Base-by-base conservation (phyloP, 2,329 filamentous ascomycete species). In the Diplocarpon rosae region DNA sequence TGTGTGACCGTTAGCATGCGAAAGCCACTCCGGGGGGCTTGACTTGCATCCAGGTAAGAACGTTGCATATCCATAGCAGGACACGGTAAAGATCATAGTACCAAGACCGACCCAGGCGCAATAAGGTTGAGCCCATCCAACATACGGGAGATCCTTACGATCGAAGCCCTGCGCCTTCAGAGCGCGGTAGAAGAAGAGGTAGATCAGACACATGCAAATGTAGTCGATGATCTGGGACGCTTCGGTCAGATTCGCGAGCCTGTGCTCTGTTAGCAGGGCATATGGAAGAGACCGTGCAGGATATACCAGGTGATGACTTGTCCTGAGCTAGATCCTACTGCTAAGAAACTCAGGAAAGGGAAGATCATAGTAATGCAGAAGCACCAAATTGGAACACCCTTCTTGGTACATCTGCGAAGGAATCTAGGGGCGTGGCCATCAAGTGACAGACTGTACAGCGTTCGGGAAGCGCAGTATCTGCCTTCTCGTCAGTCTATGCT, bases 201-300 rank as follows among this genome's bases (percentile, higher is more conserved):
- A 89, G 0, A 83, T 82, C 43, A 77, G 71, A 56, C 75, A 77
- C 60, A 84, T 79, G 57, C 77, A 75, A 20, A 71, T 71, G 61
- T 81, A 86, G 62, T 83, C 82, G 62, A 87, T 79, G 83, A 57
- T 70, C 57, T 85, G 82, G 0, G 81, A 84, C 0, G 83, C 81
- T 13, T 83, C 85, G n/a, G 85, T 66, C 55, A 85, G 64, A 51
- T 65, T 65, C 3, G 62, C 63, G 42, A 67, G 59, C 52, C 45
- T 42, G 29, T 10, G 29, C 2, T n/a, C 11, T 7, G 28, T 50
- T 32, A 50, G 37, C 24, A 28, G 36, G 15, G 10, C 9, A 11
- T 3, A 5, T 15, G 35, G 4, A 24, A 16, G 13, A 24, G 29
- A 35, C 8, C 11, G 10, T 9, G 4, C 20, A 24, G 20, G 20